phyloP scores from a whole-genome alignment of 768 basidiomycete genomes.

The Leccinum arenicola region DNA sequence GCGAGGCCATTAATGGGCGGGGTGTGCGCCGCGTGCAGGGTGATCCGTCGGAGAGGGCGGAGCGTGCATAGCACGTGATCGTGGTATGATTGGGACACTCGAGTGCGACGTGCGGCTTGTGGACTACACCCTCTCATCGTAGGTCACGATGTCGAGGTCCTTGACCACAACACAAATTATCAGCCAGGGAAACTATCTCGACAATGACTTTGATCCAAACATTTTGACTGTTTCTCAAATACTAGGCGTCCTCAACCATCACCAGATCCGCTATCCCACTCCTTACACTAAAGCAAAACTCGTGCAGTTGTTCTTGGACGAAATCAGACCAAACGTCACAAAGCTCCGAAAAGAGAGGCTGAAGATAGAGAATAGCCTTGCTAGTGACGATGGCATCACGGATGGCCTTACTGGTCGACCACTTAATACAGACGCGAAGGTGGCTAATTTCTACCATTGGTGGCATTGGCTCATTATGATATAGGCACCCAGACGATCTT shows the following conservation, averaged over 20 bases:
- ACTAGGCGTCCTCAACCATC: slow-evolving; percentile 72
- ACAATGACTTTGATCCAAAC: slow-evolving; percentile 72
- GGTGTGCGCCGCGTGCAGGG: no score
- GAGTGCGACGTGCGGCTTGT: neutral
- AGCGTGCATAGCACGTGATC: slow-evolving; percentile 21
- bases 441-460: slow-evolving; percentile 23
- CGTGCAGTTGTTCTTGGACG: slow-evolving; percentile 71
- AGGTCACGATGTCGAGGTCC: slow-evolving; percentile 56
- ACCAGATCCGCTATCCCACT: slow-evolving; percentile 70
- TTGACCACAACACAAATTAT: slow-evolving; percentile 79
- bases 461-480: slow-evolving; percentile 7
- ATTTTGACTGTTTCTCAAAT: slow-evolving; percentile 79
- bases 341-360: slow-evolving; percentile 63
- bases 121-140: slow-evolving; percentile 6
- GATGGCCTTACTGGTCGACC: slow-evolving; percentile 81
- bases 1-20: no score
- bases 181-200: slow-evolving; percentile 70
- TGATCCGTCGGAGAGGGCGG: no score
- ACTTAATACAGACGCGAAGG: slow-evolving; percentile 48
- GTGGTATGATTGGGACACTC: slow-evolving; percentile 4
- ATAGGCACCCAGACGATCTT: slow-evolving; percentile 48
- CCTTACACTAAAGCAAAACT: slow-evolving; percentile 78
- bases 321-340: slow-evolving; percentile 58
- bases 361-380: slow-evolving; percentile 63
- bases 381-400: slow-evolving; percentile 80